A percentile compares a stretch with the other conserved stretches of the same genome.
phyloP scores from a whole-genome alignment of 495 filamentous ascomycete genomes.

The Amniculicola lignicola region DNA sequence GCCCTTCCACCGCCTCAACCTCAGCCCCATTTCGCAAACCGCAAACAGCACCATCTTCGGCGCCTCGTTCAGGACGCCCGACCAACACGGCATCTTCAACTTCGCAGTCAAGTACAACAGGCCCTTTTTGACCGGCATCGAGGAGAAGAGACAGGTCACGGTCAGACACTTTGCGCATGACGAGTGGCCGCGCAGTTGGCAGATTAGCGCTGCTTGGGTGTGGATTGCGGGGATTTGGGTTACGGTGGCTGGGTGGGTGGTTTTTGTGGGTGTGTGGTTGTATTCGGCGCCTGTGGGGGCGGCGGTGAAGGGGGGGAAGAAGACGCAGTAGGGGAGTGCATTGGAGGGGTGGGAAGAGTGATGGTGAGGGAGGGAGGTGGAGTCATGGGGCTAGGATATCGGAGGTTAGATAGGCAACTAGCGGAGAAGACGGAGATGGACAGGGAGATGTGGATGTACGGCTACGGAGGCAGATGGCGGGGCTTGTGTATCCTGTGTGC shows the following conservation, averaged over 20 bases:
- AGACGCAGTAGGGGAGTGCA: conserved; percentile 64
- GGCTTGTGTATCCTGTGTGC: too few relatives aligned
- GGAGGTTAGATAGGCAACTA: too few relatives aligned
- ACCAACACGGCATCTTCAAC: conserved; percentile 98
- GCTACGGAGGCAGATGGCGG: too few relatives aligned
- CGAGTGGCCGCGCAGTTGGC: conserved; percentile 88
- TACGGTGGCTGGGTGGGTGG: conserved; percentile 79
- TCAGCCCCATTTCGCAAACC: conserved; percentile 56
- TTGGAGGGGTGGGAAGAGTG: neutral
- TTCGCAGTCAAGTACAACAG: conserved; percentile 95
- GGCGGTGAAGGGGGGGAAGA: conserved; percentile 54
- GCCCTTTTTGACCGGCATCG: conserved; percentile 81
- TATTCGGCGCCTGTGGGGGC: conserved; percentile 66
- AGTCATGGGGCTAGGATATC: too few relatives aligned
- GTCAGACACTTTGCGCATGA: conserved; percentile 95
- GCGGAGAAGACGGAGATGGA: too few relatives aligned
- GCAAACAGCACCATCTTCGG: conserved; percentile 70
- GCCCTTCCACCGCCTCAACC: conserved; percentile 88
- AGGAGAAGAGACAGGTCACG: conserved; percentile 92
- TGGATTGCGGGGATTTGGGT: conserved; percentile 89
- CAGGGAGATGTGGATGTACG: too few relatives aligned
- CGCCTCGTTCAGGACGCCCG: conserved; percentile 74
- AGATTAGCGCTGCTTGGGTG: conserved; percentile 87
- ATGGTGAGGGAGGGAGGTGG: neutral
- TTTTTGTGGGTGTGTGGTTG: conserved; percentile 84